Evolutionary conservation across 257 asterid genomes (phyloP), one percentile per base, ranked within the genome.

Genomic region (Nicotiana otophora): DNA sequence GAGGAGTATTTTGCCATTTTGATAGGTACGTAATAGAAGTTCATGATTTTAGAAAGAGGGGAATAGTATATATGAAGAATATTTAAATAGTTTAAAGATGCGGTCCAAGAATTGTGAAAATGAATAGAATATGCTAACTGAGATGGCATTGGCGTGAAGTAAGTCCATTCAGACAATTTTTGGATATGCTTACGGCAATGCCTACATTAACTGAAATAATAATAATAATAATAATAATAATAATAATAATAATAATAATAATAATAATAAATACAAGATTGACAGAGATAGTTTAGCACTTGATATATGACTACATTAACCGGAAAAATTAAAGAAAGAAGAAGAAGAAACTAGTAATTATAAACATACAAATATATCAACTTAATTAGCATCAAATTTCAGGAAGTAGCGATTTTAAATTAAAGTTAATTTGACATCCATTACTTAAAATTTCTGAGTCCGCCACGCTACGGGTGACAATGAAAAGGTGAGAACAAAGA

Each of bases 61-160:
- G 1, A 66, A n/a, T n/a, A 16, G 54, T 68, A 54, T 64, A 54
- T 19, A 53, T 64, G 30, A 77, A 19, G 63, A 28, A 30, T 39
- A 31, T 5, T 62, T 28, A 20, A 26, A 20, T 19, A 28, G 64
- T 26, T 55, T 7, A 39, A 39, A 39, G 10, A 23, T 6, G 15
- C 28, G 42, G 9, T 69, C 39, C 77, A 69, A 69, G 28, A 34
- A 34, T 34, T 70, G 19, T 2, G 6, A 28, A 62, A 58, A 46
- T 12, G 5, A 19, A 16, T 64, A 68, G 39, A 46, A 46, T 5
- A 46, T 51, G 54, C 7, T 55, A 10, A 12, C 5, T 82, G 42
- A 70, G 85, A 51, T 63, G 60, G 83, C 77, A 68, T 82, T 87
- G 30, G 82, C 93, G 93, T 88, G 87, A 86, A 84, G 88, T 17